Evolutionary conservation across 495 filamentous ascomycete species (phyloP).

Genomic region (Aspergillus steynii): DNA sequence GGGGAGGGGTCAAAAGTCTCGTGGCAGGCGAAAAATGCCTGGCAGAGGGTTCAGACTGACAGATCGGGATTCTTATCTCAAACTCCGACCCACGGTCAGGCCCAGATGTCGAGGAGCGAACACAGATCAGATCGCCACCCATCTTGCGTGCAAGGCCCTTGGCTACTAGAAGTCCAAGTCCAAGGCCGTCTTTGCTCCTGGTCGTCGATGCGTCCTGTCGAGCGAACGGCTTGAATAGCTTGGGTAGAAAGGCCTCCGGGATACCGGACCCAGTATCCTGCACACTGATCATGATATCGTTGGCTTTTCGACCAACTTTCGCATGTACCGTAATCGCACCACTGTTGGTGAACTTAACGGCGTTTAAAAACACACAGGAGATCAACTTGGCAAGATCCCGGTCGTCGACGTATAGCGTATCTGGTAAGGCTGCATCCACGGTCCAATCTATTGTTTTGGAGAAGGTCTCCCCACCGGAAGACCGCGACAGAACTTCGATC

Average conservation of each 20-base stretch:
- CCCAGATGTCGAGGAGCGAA: constrained; percentile 67
- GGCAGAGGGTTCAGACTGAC: constrained; percentile 45
- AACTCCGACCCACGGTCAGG: constrained; percentile 72
- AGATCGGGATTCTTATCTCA: constrained; percentile 67
- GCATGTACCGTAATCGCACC: constrained; percentile 65
- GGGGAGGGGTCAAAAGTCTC: constrained; percentile 29
- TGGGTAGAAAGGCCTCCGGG: constrained; percentile 64
- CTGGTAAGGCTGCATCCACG: constrained; percentile 65
- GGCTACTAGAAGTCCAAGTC: constrained; percentile 73
- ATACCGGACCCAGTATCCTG: constrained; percentile 75
- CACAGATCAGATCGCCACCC: constrained; percentile 70
- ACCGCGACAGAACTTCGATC: constrained; percentile 62
- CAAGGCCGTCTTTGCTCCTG: constrained; percentile 69
- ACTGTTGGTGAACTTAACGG: constrained; percentile 76
- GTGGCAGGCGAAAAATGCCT: constrained; percentile 42
- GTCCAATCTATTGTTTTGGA: constrained; percentile 67
- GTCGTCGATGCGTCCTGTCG: constrained; percentile 73
- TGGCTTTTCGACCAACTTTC: constrained; percentile 47
- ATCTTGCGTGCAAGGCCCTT: constrained; percentile 75
- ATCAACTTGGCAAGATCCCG: constrained; percentile 72
- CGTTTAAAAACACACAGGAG: constrained; percentile 74
- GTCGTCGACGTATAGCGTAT: constrained; percentile 67
- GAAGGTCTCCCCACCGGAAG: constrained; percentile 58
- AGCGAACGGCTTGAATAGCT: constrained; percentile 75
- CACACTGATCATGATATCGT: constrained; percentile 62